Evolutionary conservation across 179 eudicot genomes (phyloP), one percentile per base, ranked within the genome.

Genomic region (Vitellaria paradoxa): DNA sequence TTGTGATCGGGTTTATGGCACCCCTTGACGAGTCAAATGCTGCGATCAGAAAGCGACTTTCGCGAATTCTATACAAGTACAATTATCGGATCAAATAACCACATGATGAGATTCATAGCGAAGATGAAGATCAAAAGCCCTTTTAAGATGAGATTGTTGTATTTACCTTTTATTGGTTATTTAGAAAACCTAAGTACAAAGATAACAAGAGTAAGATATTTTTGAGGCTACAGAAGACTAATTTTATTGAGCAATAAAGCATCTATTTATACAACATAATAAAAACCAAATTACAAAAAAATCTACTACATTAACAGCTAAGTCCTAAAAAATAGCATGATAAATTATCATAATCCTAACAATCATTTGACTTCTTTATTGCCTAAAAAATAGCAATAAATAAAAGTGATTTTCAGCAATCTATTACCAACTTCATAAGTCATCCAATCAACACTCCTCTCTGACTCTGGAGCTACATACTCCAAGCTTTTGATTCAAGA

Each of bases 1-100:
- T 88, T 86, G 57, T 84, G 89, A 81, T 90, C 91, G n/a, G 91
- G 93, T 60, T 90, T 90, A 82, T 90, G 91, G 80, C 93, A 90
- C 3, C 93, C 82, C 84, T 90, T 90, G 68, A 90, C 91, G 3
- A 90, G 89, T 50, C 93, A 88, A 78, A 86, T 70, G 65, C 90
- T 88, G 84, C 88, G n/a, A n/a, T n/a, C n/a, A n/a, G n/a, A n/a
- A n/a, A n/a, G n/a, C n/a, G n/a, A n/a, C n/a, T n/a, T n/a, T n/a
- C n/a, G n/a, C n/a, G 2, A 30, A 30, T 30, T 30, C 37, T 30
- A 30, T 30, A 30, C 37, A 30, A 30, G 37, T 30, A 30, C 37
- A 2, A 30, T 30, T 30, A 30, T 30, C 37, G 37, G 37, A 30
- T 30, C 37, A 30, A 2, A 30, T 30, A 30, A 30, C 2, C 37